A percentile compares a stretch with the other conserved stretches of the same genome.
Conservation (phyloP, 305 asterid genomes). For the Nicotiana rustica region DNA sequence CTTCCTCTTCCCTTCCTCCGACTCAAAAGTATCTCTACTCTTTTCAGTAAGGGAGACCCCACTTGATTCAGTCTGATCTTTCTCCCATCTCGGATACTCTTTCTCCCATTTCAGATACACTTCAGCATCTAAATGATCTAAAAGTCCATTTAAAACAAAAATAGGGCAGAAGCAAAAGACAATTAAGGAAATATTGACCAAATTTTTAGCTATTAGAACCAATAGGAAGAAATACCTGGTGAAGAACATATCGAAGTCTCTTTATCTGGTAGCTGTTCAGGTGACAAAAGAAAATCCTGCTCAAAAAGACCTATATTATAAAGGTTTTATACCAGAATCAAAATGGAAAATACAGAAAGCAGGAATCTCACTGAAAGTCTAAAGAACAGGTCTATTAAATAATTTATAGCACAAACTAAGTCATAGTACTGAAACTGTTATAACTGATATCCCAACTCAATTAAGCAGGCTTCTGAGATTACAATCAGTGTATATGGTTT, state of each 20-base stretch:
- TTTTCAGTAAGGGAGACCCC: conserved; percentile 43
- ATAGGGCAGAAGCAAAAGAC: conserved; percentile 5
- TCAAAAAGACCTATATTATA: conserved; percentile 38
- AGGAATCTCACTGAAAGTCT: not conserved
- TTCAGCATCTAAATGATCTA: conserved; percentile 52
- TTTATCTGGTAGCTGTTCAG: conserved; percentile 44
- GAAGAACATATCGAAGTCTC: conserved; percentile 42
- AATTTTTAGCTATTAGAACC: conserved; percentile 9
- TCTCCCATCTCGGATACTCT: conserved; percentile 43
- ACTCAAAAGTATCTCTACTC: conserved; percentile 48
- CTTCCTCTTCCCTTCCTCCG: conserved; percentile 59
- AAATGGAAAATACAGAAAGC: conserved; percentile 3
- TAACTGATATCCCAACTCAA: not conserved
- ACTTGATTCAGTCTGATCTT: conserved; percentile 46
- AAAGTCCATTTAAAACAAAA: conserved; percentile 15
- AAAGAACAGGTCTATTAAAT: not conserved
- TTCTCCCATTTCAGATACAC: conserved; percentile 43
- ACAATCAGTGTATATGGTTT: not conserved
- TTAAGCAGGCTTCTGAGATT: conserved; percentile 9
- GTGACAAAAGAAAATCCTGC: conserved; percentile 43
- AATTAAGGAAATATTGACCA: conserved; percentile 12
- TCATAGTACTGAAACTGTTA: conserved; percentile 4
- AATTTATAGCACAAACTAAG: conserved; percentile 9
- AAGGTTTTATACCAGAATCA: conserved; percentile 39
- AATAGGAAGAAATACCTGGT: conserved; percentile 49